Evolutionary conservation across 2,329 filamentous ascomycete genomes (phyloP).

Genomic region (Colletotrichum sp.): DNA sequence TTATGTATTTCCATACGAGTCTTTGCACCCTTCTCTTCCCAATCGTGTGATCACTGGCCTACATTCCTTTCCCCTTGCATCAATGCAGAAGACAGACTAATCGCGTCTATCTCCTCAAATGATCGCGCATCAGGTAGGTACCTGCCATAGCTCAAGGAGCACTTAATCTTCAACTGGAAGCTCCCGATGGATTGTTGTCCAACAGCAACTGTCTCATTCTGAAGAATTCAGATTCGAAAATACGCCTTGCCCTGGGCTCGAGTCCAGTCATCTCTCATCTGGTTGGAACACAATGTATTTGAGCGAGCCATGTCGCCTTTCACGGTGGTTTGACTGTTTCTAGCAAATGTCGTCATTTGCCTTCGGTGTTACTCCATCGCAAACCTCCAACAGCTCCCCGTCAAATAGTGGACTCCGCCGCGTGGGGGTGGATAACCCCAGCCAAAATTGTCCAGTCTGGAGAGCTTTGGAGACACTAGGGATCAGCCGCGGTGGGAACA

Average conservation of each 20-base stretch:
- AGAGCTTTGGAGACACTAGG: neutral
- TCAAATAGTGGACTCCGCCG: neutral
- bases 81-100: neutral
- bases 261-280: neutral
- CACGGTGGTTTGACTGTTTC: neutral
- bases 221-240: neutral
- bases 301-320: neutral
- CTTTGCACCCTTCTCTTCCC: neutral
- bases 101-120: neutral
- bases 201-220: neutral
- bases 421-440: neutral
- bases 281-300: neutral
- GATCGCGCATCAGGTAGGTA: neutral
- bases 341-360: constrained; percentile 13
- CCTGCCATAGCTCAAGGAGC: neutral
- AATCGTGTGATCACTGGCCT: neutral
- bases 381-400: neutral
- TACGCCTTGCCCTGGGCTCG: neutral
- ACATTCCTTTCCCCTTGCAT: neutral
- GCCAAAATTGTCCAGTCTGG: neutral
- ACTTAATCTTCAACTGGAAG: neutral
- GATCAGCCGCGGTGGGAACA: neutral
- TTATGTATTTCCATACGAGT: neutral
- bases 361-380: constrained; percentile 15
- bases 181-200: neutral